Conservation (phyloP, 352 stramenopile genomes). For the Pythium plurisporium region DNA sequence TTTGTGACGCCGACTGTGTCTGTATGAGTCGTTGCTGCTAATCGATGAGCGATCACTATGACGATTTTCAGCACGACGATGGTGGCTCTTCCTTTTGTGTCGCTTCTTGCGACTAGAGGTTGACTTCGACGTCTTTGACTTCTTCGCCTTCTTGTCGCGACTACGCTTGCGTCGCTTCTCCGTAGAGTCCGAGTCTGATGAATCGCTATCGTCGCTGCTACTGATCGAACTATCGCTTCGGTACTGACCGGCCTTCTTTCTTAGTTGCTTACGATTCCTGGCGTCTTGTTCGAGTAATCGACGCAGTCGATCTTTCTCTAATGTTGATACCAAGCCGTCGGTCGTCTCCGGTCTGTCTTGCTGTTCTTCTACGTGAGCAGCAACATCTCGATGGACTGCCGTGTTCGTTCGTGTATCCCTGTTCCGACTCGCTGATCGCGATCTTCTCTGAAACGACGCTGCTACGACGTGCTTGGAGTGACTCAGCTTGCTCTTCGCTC, state of each 20-base stretch:
- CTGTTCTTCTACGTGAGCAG: too few species aligned
- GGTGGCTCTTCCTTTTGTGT: slow-evolving; percentile 6
- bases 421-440: neutral
- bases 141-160: slow-evolving; percentile 27
- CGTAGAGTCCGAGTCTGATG: slow-evolving; percentile 7
- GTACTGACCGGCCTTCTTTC: neutral
- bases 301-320: slow-evolving; percentile 35
- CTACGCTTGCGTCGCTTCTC: slow-evolving; percentile 10
- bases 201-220: slow-evolving; percentile 1
- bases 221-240: neutral
- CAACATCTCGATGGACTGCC: too few species aligned
- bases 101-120: slow-evolving; percentile 14
- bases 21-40: neutral
- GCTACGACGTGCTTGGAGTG: slow-evolving; percentile 14
- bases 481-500: slow-evolving; percentile 19
- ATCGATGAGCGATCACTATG: neutral
- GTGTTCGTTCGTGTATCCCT: too few species aligned
- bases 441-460: neutral
- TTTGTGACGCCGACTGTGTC: neutral
- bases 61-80: neutral
- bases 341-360: too few species aligned
- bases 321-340: neutral
- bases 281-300: slow-evolving; percentile 30
- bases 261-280: slow-evolving; percentile 5
- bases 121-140: slow-evolving; percentile 16